Evolutionary conservation across 2,329 filamentous ascomycete genomes (phyloP).

Genomic region (Fonsecaea erecta): DNA sequence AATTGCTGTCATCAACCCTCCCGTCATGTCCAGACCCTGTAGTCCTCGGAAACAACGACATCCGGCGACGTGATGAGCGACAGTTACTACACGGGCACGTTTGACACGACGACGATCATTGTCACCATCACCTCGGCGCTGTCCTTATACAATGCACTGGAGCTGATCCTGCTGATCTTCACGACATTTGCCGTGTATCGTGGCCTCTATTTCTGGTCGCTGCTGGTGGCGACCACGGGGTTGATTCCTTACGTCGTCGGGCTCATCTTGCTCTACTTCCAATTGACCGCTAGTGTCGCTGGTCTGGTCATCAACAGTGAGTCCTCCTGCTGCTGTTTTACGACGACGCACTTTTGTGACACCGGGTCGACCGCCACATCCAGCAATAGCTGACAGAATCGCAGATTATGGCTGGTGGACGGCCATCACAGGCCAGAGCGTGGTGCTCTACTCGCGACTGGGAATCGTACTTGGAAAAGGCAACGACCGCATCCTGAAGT

Average conservation of each 20-base stretch:
- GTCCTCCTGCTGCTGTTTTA: not conserved
- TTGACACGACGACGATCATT: slow-evolving; percentile 17
- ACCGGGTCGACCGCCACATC: too few species aligned
- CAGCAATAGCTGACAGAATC: not conserved
- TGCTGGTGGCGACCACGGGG: slow-evolving; percentile 51
- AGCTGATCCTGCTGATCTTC: slow-evolving; percentile 54
- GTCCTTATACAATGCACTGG: slow-evolving; percentile 54
- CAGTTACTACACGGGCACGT: slow-evolving; percentile 7
- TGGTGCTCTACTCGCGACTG: slow-evolving; percentile 58
- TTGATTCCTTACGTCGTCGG: slow-evolving; percentile 53
- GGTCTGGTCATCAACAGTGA: slow-evolving; percentile 39
- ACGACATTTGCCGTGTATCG: slow-evolving; percentile 53
- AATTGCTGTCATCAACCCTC: not conserved
- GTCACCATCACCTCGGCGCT: slow-evolving; percentile 17
- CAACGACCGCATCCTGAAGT: slow-evolving; percentile 43
- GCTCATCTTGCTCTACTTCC: slow-evolving; percentile 54
- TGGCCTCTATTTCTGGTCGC: slow-evolving; percentile 57
- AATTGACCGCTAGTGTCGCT: slow-evolving; percentile 37
- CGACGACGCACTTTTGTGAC: not conserved
- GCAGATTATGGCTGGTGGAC: slow-evolving; percentile 51
- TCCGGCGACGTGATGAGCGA: not conserved
- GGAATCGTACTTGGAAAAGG: slow-evolving; percentile 47
- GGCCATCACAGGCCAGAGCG: slow-evolving; percentile 55
- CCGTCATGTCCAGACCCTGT: not conserved
- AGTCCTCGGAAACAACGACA: not conserved